A percentile compares a stretch with the other conserved stretches of the same genome.
Evolutionary conservation across 1,284 basidiomycete species (phyloP).

Genomic region (Meira nashicola): DNA sequence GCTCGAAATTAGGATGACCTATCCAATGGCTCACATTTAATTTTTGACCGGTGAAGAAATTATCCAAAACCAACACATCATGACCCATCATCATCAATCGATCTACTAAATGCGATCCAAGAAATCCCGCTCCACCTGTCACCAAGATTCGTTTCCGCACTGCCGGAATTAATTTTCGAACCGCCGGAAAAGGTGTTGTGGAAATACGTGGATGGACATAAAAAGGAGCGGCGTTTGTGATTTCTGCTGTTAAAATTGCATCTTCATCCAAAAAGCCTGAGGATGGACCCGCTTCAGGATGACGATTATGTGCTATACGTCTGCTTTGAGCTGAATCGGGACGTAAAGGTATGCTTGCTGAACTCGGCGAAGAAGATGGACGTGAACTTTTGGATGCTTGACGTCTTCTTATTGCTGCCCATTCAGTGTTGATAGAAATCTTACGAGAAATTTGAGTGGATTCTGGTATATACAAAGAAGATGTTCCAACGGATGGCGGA

Average conservation of each 20-base stretch:
- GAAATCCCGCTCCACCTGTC: conserved; percentile 91
- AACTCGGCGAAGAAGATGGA: too few relatives aligned
- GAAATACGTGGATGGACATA: neutral
- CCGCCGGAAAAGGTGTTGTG: conserved; percentile 4
- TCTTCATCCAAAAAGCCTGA: neutral
- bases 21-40: conserved; percentile 69
- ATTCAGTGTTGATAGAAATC: too few relatives aligned
- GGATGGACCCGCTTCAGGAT: conserved; percentile 6
- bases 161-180: conserved; percentile 39
- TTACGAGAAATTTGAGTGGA: too few relatives aligned
- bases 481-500: too few relatives aligned
- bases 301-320: neutral
- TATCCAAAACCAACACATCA: conserved; percentile 94
- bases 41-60: conserved; percentile 96
- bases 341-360: too few relatives aligned
- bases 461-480: too few relatives aligned
- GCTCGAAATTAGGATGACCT: conserved; percentile 96
- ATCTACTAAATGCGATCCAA: conserved; percentile 88
- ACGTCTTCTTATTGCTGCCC: too few relatives aligned
- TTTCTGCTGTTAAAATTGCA: neutral
- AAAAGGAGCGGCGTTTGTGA: neutral
- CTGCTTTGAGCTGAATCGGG: conserved; percentile 4
- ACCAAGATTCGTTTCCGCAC: conserved; percentile 82
- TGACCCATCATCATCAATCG: conserved; percentile 95
- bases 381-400: too few relatives aligned